Evolutionary conservation across 2,329 filamentous ascomycete genomes (phyloP).

Genomic region (Leptoxyphium fumago): DNA sequence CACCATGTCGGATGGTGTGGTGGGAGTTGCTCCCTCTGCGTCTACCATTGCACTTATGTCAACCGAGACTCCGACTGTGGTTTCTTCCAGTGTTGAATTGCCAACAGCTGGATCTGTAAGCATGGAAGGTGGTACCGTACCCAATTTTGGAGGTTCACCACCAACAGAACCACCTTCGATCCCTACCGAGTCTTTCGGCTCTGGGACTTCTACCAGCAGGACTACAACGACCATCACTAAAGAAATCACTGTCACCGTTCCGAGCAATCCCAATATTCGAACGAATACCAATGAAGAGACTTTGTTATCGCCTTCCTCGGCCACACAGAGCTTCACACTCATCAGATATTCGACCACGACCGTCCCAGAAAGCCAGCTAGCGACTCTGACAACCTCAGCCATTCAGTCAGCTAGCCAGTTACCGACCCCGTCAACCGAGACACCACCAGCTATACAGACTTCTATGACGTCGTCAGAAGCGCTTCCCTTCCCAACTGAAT

Average conservation of each 20-base stretch:
- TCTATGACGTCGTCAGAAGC: conserved; percentile 14
- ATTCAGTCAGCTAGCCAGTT: conserved; percentile 1
- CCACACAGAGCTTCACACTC: not conserved
- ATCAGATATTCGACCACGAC: not conserved
- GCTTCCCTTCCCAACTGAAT: conserved; percentile 16
- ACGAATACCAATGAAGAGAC: conserved; percentile 4
- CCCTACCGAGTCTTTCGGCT: too few relatives aligned
- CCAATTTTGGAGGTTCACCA: too few relatives aligned
- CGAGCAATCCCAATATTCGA: not conserved
- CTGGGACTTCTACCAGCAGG: conserved; percentile 1
- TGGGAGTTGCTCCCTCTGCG: too few relatives aligned
- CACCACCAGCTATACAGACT: conserved; percentile 1
- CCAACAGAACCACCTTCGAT: too few relatives aligned
- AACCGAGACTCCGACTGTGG: conserved; percentile 4
- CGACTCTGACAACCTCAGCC: conserved; percentile 3
- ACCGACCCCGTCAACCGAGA: not conserved
- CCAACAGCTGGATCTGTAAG: too few relatives aligned
- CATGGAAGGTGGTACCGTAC: too few relatives aligned
- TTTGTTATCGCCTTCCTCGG: not conserved
- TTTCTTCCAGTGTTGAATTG: not conserved
- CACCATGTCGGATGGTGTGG: too few relatives aligned
- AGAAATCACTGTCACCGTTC: conserved; percentile 1
- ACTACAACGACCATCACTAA: conserved; percentile 1
- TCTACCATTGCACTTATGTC: not conserved
- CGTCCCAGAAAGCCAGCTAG: conserved; percentile 1